These are phyloP conservation scores for Russula abietina DNA, from an alignment of 768 basidiomycete species.

Conservation along the genomic window DNA sequence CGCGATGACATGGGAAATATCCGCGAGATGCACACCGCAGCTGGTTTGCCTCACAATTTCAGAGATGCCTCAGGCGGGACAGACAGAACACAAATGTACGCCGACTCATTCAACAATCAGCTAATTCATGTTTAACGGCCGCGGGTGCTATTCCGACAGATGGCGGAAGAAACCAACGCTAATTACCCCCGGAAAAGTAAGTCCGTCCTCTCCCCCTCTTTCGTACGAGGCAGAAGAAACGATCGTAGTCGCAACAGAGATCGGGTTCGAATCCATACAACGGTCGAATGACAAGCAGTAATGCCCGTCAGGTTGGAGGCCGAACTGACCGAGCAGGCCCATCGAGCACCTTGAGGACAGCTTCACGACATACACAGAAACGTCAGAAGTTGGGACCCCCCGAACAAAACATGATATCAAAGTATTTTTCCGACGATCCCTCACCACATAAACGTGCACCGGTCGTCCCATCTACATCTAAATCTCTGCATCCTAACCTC, in stretches of 20 bases:
- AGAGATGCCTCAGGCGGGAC: conserved; percentile 15
- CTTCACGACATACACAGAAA: not conserved
- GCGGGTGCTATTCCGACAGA: not conserved
- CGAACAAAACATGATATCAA: not conserved
- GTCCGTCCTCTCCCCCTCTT: not conserved
- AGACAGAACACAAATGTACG: not conserved
- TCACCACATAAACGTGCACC: not conserved
- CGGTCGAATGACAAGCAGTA: conserved; percentile 2
- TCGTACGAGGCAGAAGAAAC: not conserved
- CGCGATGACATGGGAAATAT: conserved; percentile 7
- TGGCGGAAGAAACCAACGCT: not conserved
- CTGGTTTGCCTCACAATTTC: conserved; percentile 2
- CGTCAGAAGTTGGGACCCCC: conserved; percentile 3
- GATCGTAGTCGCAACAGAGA: not conserved
- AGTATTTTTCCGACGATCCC: not conserved
- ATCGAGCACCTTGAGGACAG: not conserved
- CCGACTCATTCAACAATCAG: not conserved
- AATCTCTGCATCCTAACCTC: not conserved
- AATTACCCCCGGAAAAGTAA: conserved; percentile 10
- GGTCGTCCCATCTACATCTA: not conserved
- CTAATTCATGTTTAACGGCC: not conserved
- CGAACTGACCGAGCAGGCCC: not conserved
- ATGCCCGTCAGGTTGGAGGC: not conserved
- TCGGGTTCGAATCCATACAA: conserved; percentile 1
- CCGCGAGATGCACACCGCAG: not conserved